Evolutionary conservation across 2,329 filamentous ascomycete species (phyloP).

Genomic region (Colletotrichum sp.): DNA sequence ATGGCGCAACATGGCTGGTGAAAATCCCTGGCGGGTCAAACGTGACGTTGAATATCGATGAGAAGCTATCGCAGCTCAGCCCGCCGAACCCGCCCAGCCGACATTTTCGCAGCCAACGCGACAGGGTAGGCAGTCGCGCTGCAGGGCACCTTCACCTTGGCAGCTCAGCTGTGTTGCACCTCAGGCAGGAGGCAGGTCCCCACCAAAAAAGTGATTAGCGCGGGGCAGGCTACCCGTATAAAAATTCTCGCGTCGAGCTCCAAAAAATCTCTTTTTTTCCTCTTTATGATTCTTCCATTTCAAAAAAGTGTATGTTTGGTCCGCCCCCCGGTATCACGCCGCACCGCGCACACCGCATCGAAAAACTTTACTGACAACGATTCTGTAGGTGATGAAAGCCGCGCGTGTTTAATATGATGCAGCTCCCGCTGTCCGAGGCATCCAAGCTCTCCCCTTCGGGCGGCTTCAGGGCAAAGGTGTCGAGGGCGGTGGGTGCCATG

Average conservation of each 20-base stretch:
- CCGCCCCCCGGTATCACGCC: constrained; percentile 5
- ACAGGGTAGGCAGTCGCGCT: background rate
- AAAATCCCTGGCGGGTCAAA: background rate
- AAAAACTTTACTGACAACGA: constrained; percentile 24
- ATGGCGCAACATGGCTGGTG: background rate
- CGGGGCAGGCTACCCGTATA: constrained; percentile 33
- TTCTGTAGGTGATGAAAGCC: constrained; percentile 96
- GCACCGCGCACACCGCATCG: background rate
- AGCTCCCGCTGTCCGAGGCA: constrained; percentile 68
- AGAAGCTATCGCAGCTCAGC: constrained; percentile 14
- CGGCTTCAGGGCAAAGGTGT: constrained; percentile 89
- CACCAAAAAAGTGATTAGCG: constrained; percentile 24
- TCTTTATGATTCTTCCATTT: constrained; percentile 96
- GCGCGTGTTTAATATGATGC: constrained; percentile 91
- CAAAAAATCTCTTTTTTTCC: constrained; percentile 50
- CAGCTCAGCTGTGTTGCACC: background rate
- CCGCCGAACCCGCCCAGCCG: background rate
- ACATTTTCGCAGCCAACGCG: background rate
- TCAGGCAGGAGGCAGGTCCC: constrained; percentile 24
- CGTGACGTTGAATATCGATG: background rate
- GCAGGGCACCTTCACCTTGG: background rate
- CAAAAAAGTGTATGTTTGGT: constrained; percentile 84
- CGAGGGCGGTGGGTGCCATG: constrained; percentile 72
- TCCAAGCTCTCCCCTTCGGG: constrained; percentile 81
- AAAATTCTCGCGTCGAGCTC: constrained; percentile 36